Evolutionary conservation across 306 rosid genomes (phyloP), one percentile per base, ranked within the genome.

Genomic region (Pachyrhizus erosus): DNA sequence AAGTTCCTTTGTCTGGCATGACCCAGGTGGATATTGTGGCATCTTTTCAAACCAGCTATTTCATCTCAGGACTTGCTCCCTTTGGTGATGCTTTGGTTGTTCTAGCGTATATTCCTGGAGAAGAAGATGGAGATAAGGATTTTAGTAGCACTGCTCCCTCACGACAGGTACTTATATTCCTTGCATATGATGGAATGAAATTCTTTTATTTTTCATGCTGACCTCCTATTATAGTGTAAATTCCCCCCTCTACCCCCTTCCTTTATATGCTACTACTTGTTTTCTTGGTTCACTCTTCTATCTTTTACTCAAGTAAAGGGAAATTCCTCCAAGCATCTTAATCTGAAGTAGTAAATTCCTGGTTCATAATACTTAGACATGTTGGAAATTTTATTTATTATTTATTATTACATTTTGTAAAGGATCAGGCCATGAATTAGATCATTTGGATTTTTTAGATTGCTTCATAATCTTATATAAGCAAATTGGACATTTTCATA

Each of bases 1-100:
- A 86, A 79, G 85, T 87, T 78, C 87, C 98, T n/a, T 14, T 91
- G 86, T 83, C 97, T 81, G 86, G 90, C 81, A 62, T 86, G 88
- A 87, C 87, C 83, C 92, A 86, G 87, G 99, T 96, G 79, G 99
- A 96, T 84, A 91, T 96, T 70, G 98, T 96, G 90, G 98, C 98
- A 75, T 96, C 99, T 78, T 96, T 96, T 70, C 96, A 90, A 82
- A 93, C 99, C 79, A 88, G 85, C 89, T 92, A 96, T 86, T 91
- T 92, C 84, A 93, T 96, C 81, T 89, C 99, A 21, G 99, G 99
- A 82, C 81, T 96, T 85, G 97, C 99, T 70, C 99, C 98, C 10
- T 96, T 96, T 85, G 97, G 99, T 73, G 97, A 96, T 86, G 73
- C 94, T 81, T 81, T 96, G 92, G 99, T 96, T 82, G 96, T 92